These are phyloP conservation scores for Phytophthora quininea DNA, from an alignment of 352 stramenopile genomes.

Conservation along the genomic window DNA sequence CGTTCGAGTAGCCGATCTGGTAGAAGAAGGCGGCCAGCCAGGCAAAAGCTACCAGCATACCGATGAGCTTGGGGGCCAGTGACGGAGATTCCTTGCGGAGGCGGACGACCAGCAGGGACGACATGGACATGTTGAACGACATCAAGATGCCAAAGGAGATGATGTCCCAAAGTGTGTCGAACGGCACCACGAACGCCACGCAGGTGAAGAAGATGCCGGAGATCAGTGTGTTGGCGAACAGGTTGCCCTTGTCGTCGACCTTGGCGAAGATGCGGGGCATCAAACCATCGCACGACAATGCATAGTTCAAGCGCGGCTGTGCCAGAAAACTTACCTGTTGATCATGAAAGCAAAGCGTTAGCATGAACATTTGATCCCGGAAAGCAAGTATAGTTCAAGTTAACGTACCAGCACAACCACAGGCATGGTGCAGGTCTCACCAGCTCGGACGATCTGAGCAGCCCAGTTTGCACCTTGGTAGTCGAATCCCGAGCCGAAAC, in stretches of 20 bases:
- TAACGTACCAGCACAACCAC: conserved; percentile 87
- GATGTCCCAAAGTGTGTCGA: conserved; percentile 86
- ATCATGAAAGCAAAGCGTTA: no score
- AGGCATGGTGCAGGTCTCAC: conserved; percentile 51
- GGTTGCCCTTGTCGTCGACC: conserved; percentile 79
- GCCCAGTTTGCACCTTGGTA: conserved; percentile 49
- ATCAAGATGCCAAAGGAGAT: conserved; percentile 90
- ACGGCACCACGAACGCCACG: conserved; percentile 79
- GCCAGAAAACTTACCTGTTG: conserved; percentile 87
- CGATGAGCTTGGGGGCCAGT: conserved; percentile 50
- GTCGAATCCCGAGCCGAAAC: conserved; percentile 57
- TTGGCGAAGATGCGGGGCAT: conserved; percentile 91
- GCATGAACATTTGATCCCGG: no score
- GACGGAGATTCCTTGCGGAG: conserved; percentile 58
- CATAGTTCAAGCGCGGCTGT: conserved; percentile 94
- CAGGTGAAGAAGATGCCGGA: conserved; percentile 66
- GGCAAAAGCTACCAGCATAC: conserved; percentile 38
- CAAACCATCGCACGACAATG: conserved; percentile 93
- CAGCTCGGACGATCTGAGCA: conserved; percentile 41
- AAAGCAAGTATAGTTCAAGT: no score
- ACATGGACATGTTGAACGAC: conserved; percentile 88
- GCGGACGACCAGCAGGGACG: conserved; percentile 73
- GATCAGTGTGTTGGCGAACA: conserved; percentile 82
- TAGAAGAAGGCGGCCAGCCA: conserved; percentile 67
- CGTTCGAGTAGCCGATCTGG: conserved; percentile 59